phyloP scores from a whole-genome alignment of 331 rosid genomes.

The Acacia concinna region DNA sequence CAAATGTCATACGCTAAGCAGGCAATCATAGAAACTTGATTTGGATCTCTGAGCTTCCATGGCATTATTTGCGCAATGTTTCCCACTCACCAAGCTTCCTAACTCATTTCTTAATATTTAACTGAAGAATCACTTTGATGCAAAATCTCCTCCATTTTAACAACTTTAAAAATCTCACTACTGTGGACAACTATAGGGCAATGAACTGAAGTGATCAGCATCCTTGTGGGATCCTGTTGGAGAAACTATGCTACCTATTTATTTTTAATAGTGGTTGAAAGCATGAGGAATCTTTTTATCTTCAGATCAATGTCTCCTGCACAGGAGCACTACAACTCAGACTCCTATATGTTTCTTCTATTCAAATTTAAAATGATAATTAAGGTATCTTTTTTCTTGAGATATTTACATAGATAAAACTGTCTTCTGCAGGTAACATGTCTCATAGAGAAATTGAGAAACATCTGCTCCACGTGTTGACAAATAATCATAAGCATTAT shows the following conservation, averaged over 20 bases:
- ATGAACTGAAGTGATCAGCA: not conserved
- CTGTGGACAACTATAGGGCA: not conserved
- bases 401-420: not conserved
- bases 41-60: constrained; percentile 25
- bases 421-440: not conserved
- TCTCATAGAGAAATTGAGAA: not conserved
- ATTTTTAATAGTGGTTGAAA: too few relatives aligned
- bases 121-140: constrained; percentile 2
- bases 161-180: not conserved
- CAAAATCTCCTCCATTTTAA: not conserved
- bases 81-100: constrained; percentile 1
- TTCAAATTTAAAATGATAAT: not conserved
- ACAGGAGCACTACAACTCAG: not conserved
- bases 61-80: constrained; percentile 13
- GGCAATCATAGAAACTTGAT: constrained; percentile 1
- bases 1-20: not conserved
- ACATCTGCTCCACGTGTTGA: not conserved
- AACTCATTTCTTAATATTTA: constrained; percentile 7
- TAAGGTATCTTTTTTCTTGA: not conserved
- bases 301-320: not conserved
- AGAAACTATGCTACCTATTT: too few relatives aligned
- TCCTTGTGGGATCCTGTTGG: not conserved
- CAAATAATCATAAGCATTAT: not conserved
- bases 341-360: not conserved
- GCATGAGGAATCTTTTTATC: too few relatives aligned